phyloP scores from a whole-genome alignment of 2,329 filamentous ascomycete species.

The Dactylellina leptospora region DNA sequence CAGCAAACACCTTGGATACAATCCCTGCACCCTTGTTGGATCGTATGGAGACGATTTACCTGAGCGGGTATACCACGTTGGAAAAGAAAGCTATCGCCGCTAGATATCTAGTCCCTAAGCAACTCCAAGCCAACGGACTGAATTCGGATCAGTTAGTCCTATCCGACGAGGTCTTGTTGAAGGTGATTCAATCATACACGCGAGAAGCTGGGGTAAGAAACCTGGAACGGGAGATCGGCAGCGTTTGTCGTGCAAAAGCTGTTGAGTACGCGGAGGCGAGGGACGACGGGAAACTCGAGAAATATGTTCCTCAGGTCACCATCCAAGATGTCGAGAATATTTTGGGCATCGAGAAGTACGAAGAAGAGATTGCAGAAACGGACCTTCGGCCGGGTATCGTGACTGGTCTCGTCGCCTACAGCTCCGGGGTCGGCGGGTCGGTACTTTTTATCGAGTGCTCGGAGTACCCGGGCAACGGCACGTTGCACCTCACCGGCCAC shows the following conservation, averaged over 20 bases:
- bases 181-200: constrained; percentile 95
- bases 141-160: constrained; percentile 77
- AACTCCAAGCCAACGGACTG: constrained; percentile 89
- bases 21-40: constrained; percentile 94
- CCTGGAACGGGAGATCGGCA: constrained; percentile 92
- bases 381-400: constrained; percentile 86
- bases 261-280: constrained; percentile 92
- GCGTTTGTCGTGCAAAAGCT: constrained; percentile 92
- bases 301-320: constrained; percentile 77
- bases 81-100: constrained; percentile 96
- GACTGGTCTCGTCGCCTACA: constrained; percentile 94
- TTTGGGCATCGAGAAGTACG: constrained; percentile 89
- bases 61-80: constrained; percentile 94
- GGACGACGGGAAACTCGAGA: constrained; percentile 73
- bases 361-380: constrained; percentile 93
- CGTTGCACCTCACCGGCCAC: constrained; percentile 94
- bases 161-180: constrained; percentile 84
- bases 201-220: constrained; percentile 96
- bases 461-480: constrained; percentile 92
- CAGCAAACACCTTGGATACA: constrained; percentile 91
- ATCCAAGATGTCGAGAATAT: constrained; percentile 87
- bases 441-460: constrained; percentile 99
- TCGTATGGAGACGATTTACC: constrained; percentile 93
- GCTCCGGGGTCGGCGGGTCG: constrained; percentile 75
- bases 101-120: constrained; percentile 94